Conservation (phyloP, 1,284 basidiomycete genomes). For the Marasmius oreades region DNA sequence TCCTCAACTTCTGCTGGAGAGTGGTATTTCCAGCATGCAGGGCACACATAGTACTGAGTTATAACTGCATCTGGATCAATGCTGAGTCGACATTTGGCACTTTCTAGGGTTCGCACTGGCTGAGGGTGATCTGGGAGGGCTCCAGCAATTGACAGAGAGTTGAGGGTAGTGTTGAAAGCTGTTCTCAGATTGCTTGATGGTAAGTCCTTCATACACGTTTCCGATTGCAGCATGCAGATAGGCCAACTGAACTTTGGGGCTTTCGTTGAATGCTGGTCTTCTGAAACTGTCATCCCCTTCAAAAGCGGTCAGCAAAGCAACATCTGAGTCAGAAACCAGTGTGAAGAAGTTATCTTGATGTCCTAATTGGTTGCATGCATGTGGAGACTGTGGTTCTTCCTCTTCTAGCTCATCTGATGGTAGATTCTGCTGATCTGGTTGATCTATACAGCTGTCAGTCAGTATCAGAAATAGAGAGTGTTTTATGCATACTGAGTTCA, state of each 20-base stretch:
- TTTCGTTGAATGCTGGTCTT: background rate
- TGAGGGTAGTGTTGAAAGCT: background rate
- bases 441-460: too few relatives aligned
- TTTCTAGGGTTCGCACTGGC: background rate
- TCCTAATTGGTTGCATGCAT: too few relatives aligned
- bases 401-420: too few relatives aligned
- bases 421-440: too few relatives aligned
- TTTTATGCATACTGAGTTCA: too few relatives aligned
- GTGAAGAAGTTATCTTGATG: background rate
- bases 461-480: too few relatives aligned
- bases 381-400: too few relatives aligned
- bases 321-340: background rate
- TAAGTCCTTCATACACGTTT: background rate
- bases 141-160: background rate
- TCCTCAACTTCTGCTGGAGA: background rate
- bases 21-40: constrained; percentile 1
- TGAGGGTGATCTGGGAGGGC: background rate
- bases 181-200: background rate
- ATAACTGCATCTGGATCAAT: background rate
- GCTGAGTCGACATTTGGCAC: background rate
- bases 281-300: background rate
- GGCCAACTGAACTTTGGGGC: background rate
- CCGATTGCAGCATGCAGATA: background rate
- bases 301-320: background rate
- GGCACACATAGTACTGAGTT: background rate